A percentile compares a stretch with the other conserved stretches of the same genome.
Conservation (phyloP, 2,329 filamentous ascomycete species). For the Decorospora gaudefroyi region DNA sequence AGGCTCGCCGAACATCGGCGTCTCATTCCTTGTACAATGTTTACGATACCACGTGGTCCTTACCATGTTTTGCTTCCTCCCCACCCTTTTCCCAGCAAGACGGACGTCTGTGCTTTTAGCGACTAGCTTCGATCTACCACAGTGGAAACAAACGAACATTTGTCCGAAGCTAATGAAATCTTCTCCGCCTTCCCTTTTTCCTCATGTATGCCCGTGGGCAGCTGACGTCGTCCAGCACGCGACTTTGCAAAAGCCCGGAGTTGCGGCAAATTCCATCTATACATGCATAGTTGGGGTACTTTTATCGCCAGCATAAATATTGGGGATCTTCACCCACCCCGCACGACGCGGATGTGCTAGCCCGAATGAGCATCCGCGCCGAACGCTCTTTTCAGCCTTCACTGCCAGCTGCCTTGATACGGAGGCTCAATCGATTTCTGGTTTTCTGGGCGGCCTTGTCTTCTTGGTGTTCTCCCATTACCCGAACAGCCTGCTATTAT, state of each 20-base stretch:
- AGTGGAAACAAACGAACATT: conserved; percentile 6
- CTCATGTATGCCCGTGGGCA: conserved; percentile 20
- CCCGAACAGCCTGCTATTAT: no score
- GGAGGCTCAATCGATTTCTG: no score
- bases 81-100: conserved; percentile 7
- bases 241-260: not conserved
- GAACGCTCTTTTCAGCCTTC: no score
- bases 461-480: no score
- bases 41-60: conserved; percentile 14
- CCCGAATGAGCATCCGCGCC: no score
- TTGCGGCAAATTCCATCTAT: no score
- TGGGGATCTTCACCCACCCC: no score
- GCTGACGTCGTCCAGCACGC: conserved; percentile 16
- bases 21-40: not conserved
- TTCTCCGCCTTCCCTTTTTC: conserved; percentile 17
- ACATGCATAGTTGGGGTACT: conserved; percentile 9
- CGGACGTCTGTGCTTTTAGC: conserved; percentile 15
- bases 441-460: no score
- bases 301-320: conserved; percentile 14
- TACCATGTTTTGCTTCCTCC: conserved; percentile 1
- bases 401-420: no score
- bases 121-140: conserved; percentile 9
- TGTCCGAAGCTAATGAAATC: not conserved
- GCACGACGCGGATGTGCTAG: no score
- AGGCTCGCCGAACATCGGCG: conserved; percentile 5